Evolutionary conservation across 169 alveolate species (phyloP), one percentile per base, ranked within the genome.

Genomic region (Neospora caninum): DNA sequence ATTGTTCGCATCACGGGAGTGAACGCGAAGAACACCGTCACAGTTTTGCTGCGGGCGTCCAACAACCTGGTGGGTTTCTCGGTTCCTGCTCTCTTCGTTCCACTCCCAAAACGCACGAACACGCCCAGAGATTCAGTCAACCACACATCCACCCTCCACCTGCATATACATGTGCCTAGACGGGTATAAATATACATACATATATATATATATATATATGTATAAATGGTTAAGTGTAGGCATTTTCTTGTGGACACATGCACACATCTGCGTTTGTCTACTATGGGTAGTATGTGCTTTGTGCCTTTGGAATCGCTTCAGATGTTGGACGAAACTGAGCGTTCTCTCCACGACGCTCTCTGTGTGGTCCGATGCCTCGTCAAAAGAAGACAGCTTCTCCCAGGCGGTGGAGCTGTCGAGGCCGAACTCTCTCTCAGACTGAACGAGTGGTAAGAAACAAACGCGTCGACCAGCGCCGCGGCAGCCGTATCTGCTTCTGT

Each of bases 321-420:
- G 96, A 92, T 80, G 78, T 97, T 99, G 39, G 99, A 99, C 93
- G 99, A 99, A 96, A 99, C 99, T 67, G 99, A 99, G 93, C 97
- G 99, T 94, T 98, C 99, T 58, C 97, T 99, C 67, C 99, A 99
- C 96, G 99, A 99, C 96, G 99, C 99, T 38, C 97, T 99, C 53
- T 99, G 99, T 95, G 99, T 99, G 70, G 99, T 99, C 78, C 96
- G 99, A 95, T 97, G 99, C 88, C 98, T 99, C 45, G 99, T 99
- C 91, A 99, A 98, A 96, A 38, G 80, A 42, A 98, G 97, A 86
- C 98, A 99, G 27, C 95, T 99, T 88, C 98, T 99, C n/a, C 99
- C 99, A 43, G 99, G 99, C 39, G 99, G 99, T 31, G 99, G 99
- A 58, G 99, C 99, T 31, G 99, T 99, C 69, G 99, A 99, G 97